Evolutionary conservation across 208 protist genomes (phyloP).

Genomic region (Naegleria gruberi): DNA sequence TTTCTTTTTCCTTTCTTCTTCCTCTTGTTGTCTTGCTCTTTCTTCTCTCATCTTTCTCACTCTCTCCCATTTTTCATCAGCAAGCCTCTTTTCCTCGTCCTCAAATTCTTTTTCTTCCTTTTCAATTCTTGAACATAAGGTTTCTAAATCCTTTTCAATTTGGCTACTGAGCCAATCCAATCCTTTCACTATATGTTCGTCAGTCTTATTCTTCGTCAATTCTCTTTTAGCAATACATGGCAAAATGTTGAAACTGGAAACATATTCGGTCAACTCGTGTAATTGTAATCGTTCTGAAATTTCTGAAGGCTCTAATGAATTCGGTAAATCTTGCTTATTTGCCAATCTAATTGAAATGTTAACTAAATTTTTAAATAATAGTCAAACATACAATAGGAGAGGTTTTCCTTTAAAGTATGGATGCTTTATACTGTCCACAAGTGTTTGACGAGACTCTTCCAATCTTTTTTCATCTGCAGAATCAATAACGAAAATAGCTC

Average conservation of each 20-base stretch:
- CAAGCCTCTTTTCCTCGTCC: not conserved
- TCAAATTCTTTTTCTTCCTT: not conserved
- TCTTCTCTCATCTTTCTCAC: not conserved
- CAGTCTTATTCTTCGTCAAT: not conserved
- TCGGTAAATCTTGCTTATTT: not conserved
- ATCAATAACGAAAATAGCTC: constrained; percentile 20
- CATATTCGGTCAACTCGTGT: not conserved
- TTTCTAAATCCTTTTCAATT: constrained; percentile 2
- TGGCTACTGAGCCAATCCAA: not conserved
- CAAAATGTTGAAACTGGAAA: constrained; percentile 5
- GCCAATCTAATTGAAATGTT: not conserved
- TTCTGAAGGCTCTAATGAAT: not conserved
- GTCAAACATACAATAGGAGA: not conserved
- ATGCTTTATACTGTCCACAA: not conserved
- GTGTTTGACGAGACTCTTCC: not conserved
- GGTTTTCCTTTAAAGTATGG: not conserved
- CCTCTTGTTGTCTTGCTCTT: not conserved
- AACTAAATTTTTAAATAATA: no score
- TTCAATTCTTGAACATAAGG: not conserved
- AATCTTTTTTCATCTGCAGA: constrained; percentile 19
- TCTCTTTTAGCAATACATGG: not conserved
- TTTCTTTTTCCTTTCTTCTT: not conserved
- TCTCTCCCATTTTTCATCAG: not conserved
- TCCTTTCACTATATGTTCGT: not conserved
- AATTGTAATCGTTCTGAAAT: not conserved